phyloP scores from a whole-genome alignment of 73 alveolate species.

The Symbiodinium natans region DNA sequence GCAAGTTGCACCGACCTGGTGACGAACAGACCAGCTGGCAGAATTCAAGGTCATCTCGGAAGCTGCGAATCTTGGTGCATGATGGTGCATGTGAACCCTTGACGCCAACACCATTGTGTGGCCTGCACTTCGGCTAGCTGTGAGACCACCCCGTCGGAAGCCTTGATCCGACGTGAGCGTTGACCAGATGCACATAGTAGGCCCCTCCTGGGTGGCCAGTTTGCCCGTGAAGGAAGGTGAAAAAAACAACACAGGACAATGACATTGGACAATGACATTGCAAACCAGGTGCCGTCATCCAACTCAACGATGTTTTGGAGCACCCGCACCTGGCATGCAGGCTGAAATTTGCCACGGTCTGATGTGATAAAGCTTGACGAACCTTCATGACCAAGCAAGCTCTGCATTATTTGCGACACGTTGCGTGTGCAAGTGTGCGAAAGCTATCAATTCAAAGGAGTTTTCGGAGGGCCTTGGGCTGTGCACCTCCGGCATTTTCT shows the following conservation, averaged over 20 bases:
- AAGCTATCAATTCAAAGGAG: neutral
- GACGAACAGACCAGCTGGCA: neutral
- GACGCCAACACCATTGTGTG: too few species aligned
- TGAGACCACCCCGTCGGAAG: neutral
- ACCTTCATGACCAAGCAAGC: too few species aligned
- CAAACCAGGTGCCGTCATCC: neutral
- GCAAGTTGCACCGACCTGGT: neutral
- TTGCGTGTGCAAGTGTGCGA: too few species aligned
- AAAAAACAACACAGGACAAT: too few species aligned
- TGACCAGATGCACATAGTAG: neutral
- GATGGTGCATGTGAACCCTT: too few species aligned
- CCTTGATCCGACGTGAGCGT: conserved; percentile 5
- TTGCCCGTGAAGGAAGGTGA: neutral
- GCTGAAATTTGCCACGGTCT: too few species aligned
- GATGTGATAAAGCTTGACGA: too few species aligned
- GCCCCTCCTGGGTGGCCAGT: neutral
- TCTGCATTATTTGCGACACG: too few species aligned
- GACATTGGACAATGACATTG: neutral
- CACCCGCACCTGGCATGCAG: neutral
- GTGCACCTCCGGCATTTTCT: neutral
- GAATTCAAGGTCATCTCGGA: too few species aligned
- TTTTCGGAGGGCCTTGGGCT: neutral
- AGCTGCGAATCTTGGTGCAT: too few species aligned
- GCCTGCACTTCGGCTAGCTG: too few species aligned
- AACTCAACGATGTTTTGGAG: conserved; percentile 3